A percentile compares a stretch with the other conserved stretches of the same genome.
phyloP scores from a whole-genome alignment of 768 basidiomycete genomes.

The Termitomyces sp. region DNA sequence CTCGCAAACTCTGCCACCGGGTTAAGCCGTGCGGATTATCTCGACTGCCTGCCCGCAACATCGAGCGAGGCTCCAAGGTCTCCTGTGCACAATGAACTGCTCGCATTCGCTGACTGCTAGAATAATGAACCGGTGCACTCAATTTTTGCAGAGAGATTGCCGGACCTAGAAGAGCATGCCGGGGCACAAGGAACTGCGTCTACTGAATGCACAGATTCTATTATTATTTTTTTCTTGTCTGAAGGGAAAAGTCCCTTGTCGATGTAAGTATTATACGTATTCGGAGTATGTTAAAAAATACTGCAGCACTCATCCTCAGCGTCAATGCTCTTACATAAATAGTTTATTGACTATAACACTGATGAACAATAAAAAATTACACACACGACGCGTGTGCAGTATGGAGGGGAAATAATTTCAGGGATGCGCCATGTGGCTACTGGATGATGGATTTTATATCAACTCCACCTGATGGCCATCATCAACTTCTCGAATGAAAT shows the following conservation, averaged over 20 bases:
- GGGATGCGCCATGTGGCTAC: neutral
- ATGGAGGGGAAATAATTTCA: neutral
- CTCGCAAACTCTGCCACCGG: neutral
- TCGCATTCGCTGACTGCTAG: neutral
- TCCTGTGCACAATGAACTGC: neutral
- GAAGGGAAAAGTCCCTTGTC: neutral
- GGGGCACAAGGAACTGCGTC: neutral
- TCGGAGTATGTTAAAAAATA: too few species aligned
- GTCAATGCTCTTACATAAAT: neutral
- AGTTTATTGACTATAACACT: neutral
- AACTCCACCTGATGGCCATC: conserved; percentile 40
- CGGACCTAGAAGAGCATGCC: too few species aligned
- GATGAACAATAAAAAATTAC: neutral
- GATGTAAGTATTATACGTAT: too few species aligned
- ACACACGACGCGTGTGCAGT: neutral
- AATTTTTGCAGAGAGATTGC: neutral
- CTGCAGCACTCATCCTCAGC: neutral
- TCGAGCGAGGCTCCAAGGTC: neutral
- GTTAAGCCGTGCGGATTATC: neutral
- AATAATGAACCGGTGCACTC: neutral
- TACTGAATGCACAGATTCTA: neutral
- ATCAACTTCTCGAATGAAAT: conserved; percentile 9
- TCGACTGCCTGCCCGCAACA: neutral
- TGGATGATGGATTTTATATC: neutral
- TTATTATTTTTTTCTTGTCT: too few species aligned